Evolutionary conservation across 2,329 filamentous ascomycete species (phyloP).

Genomic region (Thielaviopsis euricoi): DNA sequence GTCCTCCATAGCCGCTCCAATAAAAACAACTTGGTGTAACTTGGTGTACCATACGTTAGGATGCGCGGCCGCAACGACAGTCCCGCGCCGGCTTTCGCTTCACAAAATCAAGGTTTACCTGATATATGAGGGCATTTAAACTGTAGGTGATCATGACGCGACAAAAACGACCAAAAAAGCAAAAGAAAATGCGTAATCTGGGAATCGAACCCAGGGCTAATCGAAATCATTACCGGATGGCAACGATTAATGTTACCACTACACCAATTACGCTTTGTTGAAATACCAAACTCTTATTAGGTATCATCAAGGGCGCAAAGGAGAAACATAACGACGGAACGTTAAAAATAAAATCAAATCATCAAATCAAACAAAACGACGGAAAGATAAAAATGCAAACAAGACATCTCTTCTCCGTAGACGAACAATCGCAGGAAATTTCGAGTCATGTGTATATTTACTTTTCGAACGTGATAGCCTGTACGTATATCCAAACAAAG

Average conservation of each 20-base stretch:
- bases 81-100: neutral
- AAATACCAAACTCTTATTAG: too few relatives aligned
- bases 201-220: slow-evolving; percentile 7
- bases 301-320: too few relatives aligned
- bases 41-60: too few relatives aligned
- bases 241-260: slow-evolving; percentile 6
- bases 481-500: neutral
- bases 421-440: too few relatives aligned
- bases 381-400: neutral
- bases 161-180: neutral
- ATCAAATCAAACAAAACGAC: slow-evolving; percentile 7
- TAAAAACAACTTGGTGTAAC: neutral
- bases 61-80: neutral
- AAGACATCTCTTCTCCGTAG: too few relatives aligned
- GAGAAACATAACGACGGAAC: too few relatives aligned
- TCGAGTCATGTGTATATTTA: neutral
- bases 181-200: slow-evolving; percentile 1
- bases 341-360: too few relatives aligned
- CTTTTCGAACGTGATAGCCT: neutral
- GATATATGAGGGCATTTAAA: neutral
- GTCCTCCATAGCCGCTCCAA: neutral
- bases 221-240: slow-evolving; percentile 6
- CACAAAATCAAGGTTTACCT: too few relatives aligned
- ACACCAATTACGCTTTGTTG: slow-evolving; percentile 10
- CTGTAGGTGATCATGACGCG: too few relatives aligned